Conservation (phyloP, 2,329 filamentous ascomycete genomes). For the Alternaria postmessia region DNA sequence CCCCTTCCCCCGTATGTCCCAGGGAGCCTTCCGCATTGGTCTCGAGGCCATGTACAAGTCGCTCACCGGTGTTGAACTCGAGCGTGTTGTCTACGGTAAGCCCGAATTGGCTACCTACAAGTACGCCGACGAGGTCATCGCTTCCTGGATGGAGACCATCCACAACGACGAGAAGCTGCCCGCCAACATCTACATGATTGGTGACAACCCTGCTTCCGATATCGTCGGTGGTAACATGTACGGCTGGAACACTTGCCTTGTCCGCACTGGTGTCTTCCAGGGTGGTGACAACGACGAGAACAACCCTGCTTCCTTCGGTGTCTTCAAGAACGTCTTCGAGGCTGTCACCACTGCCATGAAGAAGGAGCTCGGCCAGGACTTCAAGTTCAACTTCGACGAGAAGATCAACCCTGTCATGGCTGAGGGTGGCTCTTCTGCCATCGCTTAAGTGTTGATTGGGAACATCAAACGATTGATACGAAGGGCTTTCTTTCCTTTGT, state of each 20-base stretch:
- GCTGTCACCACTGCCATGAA: constrained; percentile 72
- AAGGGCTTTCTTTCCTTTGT: background rate
- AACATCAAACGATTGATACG: background rate
- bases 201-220: constrained; percentile 77
- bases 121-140: constrained; percentile 77
- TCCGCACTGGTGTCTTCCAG: constrained; percentile 80
- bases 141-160: constrained; percentile 77
- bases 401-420: constrained; percentile 72
- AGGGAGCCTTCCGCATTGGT: constrained; percentile 77
- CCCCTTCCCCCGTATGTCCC: constrained; percentile 73
- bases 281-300: constrained; percentile 77
- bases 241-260: constrained; percentile 81
- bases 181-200: constrained; percentile 78
- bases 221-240: constrained; percentile 82
- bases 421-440: constrained; percentile 61
- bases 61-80: constrained; percentile 72
- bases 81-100: constrained; percentile 80
- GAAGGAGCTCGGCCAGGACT: constrained; percentile 76
- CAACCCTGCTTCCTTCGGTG: constrained; percentile 79
- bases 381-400: constrained; percentile 76
- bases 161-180: constrained; percentile 75
- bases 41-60: constrained; percentile 78
- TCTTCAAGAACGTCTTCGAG: constrained; percentile 76
- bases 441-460: constrained; percentile 55
- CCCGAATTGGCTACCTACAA: constrained; percentile 79